Conservation (phyloP, 202 grass and related monocot species). For the Saccharum hybrid region DNA sequence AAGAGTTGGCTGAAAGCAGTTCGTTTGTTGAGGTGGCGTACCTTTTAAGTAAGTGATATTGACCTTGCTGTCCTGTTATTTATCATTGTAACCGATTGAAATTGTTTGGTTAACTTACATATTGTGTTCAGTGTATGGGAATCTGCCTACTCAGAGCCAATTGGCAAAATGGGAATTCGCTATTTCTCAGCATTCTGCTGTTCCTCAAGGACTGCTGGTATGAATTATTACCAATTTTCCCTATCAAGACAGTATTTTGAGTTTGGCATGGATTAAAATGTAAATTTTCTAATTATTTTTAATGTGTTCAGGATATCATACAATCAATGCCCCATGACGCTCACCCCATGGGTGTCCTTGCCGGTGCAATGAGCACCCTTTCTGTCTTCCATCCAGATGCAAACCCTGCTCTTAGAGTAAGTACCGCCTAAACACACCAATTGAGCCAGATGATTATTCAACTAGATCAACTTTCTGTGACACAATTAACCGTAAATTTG, state of each 20-base stretch:
- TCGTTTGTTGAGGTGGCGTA: constrained; percentile 80
- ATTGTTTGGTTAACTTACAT: constrained; percentile 32
- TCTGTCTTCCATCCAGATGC: constrained; percentile 99
- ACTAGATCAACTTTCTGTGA: constrained; percentile 2
- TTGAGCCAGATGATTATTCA: background rate
- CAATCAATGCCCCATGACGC: constrained; percentile 98
- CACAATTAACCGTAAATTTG: background rate
- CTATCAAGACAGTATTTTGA: background rate
- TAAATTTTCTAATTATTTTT: constrained; percentile 1
- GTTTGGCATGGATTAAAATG: background rate
- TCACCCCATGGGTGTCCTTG: constrained; percentile 98
- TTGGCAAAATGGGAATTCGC: constrained; percentile 82
- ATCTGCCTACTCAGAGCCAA: constrained; percentile 79
- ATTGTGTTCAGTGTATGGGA: constrained; percentile 71
- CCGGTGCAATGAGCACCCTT: constrained; percentile 89
- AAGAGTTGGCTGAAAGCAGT: constrained; percentile 87
- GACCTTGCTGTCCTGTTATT: background rate
- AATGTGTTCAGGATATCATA: constrained; percentile 79
- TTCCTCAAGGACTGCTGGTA: constrained; percentile 94
- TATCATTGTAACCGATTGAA: background rate
- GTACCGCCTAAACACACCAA: constrained; percentile 24
- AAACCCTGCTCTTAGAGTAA: constrained; percentile 96
- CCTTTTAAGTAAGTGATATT: constrained; percentile 72
- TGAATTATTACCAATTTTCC: background rate
- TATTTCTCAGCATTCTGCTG: constrained; percentile 94